These are phyloP conservation scores for Penicillium steckii DNA, from an alignment of 495 filamentous ascomycete species.

Conservation along the genomic window DNA sequence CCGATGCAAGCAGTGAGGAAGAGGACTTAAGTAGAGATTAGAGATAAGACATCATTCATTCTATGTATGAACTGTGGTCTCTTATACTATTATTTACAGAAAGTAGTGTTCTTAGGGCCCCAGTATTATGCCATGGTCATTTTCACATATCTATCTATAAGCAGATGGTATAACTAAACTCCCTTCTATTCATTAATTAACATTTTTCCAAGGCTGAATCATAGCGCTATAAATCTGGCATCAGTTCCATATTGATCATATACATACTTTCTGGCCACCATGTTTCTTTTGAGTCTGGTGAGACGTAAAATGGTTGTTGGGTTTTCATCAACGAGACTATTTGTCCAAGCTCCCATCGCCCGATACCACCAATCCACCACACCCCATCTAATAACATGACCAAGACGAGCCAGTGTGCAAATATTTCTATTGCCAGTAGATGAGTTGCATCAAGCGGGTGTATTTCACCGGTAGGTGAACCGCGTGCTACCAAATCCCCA, in stretches of 20 bases:
- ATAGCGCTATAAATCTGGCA: not conserved
- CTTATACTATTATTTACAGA: too few relatives aligned
- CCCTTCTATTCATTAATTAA: too few relatives aligned
- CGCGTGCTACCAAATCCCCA: conserved; percentile 3
- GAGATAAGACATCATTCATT: too few relatives aligned
- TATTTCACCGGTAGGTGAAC: not conserved
- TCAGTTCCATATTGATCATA: not conserved
- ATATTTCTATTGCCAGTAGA: conserved; percentile 42
- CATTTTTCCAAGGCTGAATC: too few relatives aligned
- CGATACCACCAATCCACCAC: conserved; percentile 44
- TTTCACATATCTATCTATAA: too few relatives aligned
- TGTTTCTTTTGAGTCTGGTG: conserved; percentile 12
- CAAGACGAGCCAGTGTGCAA: conserved; percentile 45
- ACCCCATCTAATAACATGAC: conserved; percentile 42
- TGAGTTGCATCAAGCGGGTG: conserved; percentile 18
- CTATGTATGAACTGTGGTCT: too few relatives aligned
- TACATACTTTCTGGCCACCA: conserved; percentile 37
- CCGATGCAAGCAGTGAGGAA: not conserved
- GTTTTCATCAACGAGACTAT: conserved; percentile 22
- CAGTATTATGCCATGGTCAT: too few relatives aligned
- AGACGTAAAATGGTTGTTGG: not conserved
- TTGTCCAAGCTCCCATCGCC: conserved; percentile 29
- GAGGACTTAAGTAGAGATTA: too few relatives aligned
- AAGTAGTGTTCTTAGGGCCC: too few relatives aligned
- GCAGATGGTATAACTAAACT: too few relatives aligned